phyloP scores from a whole-genome alignment of 306 rosid species.

The Cicer bijugum region DNA sequence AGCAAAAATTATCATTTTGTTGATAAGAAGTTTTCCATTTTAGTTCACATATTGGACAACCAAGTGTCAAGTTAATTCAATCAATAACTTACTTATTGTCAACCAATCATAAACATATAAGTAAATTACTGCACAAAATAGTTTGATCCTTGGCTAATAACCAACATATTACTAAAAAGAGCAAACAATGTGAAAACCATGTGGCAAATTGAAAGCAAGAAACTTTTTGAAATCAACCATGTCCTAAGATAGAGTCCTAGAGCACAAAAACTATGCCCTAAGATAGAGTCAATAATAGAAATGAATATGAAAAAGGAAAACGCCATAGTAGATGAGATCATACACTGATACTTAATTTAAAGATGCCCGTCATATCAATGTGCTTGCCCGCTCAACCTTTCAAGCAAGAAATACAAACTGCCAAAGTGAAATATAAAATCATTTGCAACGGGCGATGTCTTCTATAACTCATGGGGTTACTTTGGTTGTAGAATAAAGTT shows the following conservation, averaged over 20 bases:
- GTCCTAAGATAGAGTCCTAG: no score
- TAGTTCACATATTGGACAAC: slow-evolving; percentile 24
- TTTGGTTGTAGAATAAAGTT: slow-evolving; percentile 9
- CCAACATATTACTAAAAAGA: neutral
- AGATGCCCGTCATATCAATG: neutral
- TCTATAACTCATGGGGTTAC: neutral
- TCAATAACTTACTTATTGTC: slow-evolving; percentile 18
- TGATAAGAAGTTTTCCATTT: neutral
- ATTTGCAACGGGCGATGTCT: neutral
- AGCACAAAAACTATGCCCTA: neutral
- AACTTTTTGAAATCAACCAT: neutral
- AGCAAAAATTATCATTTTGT: slow-evolving; percentile 16
- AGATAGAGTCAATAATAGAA: neutral
- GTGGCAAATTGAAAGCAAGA: neutral
- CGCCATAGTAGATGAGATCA: neutral
- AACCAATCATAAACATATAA: neutral
- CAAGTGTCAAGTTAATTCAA: slow-evolving; percentile 9
- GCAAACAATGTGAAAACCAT: neutral
- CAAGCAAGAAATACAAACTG: slow-evolving; percentile 8
- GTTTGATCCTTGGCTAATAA: slow-evolving; percentile 22
- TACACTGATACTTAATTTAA: neutral
- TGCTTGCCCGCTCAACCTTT: neutral
- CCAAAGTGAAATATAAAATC: neutral
- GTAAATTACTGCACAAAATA: neutral
- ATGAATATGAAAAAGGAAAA: neutral